These are phyloP conservation scores for Entoloma clypeatum DNA, from an alignment of 1,284 basidiomycete species.

Conservation along the genomic window DNA sequence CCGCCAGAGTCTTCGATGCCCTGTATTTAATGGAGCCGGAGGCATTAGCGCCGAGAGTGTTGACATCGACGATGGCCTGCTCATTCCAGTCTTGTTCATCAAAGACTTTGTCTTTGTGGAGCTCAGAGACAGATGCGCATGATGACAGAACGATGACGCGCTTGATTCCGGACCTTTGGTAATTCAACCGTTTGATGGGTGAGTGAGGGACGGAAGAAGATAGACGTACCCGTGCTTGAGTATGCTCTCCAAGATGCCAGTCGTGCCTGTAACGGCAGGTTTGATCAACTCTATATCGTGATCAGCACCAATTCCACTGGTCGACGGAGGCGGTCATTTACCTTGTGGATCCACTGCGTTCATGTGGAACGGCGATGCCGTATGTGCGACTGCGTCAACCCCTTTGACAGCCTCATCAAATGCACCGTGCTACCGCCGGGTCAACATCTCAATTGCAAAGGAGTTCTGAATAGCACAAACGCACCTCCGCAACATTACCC, in stretches of 20 bases:
- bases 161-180: conserved; percentile 35
- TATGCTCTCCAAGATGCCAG: conserved; percentile 9
- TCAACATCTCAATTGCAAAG: not conserved
- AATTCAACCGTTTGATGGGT: not conserved
- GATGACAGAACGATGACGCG: conserved; percentile 67
- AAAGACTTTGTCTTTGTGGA: conserved; percentile 27
- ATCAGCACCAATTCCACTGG: not conserved
- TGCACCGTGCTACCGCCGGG: conserved; percentile 43
- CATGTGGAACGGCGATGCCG: conserved; percentile 47
- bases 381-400: conserved; percentile 59
- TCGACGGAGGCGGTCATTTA: conserved; percentile 3
- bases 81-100: conserved; percentile 60
- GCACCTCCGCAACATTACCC: conserved; percentile 43
- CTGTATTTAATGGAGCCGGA: conserved; percentile 32
- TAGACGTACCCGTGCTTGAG: conserved; percentile 3
- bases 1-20: conserved; percentile 46
- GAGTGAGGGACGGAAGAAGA: not conserved
- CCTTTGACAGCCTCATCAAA: conserved; percentile 70
- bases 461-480: not conserved
- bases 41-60: conserved; percentile 42
- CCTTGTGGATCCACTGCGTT: conserved; percentile 29
- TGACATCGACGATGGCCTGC: conserved; percentile 40
- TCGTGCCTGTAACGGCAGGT: conserved; percentile 20
- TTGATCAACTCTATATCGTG: conserved; percentile 18
- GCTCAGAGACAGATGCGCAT: conserved; percentile 47